Evolutionary conservation across 1,284 basidiomycete species (phyloP).

Genomic region (Singerocomus inundabilis): DNA sequence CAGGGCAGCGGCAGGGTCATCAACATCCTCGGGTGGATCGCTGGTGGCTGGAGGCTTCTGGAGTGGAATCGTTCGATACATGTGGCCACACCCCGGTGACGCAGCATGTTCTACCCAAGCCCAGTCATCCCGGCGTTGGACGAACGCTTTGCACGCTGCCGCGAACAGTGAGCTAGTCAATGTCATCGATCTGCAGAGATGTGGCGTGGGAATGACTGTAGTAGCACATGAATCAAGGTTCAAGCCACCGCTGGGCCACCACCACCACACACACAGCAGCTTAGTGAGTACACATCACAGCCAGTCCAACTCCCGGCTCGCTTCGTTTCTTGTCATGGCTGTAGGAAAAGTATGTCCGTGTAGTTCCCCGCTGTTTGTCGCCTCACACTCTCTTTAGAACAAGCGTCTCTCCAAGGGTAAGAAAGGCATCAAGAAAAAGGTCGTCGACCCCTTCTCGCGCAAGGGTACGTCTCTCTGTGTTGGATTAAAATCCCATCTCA

Average conservation of each 20-base stretch:
- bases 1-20: conserved; percentile 23
- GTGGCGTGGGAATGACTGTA: conserved; percentile 53
- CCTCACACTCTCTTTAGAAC: conserved; percentile 51
- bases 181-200: conserved; percentile 22
- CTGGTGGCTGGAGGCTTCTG: conserved; percentile 1
- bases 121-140: conserved; percentile 47
- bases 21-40: conserved; percentile 27
- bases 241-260: conserved; percentile 39
- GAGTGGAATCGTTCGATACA: conserved; percentile 38
- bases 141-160: conserved; percentile 54
- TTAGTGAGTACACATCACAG: conserved; percentile 40
- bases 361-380: not conserved
- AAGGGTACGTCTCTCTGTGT: conserved; percentile 64
- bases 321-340: conserved; percentile 67
- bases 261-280: conserved; percentile 15
- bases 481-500: conserved; percentile 2
- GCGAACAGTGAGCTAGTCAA: conserved; percentile 58
- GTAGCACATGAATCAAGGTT: conserved; percentile 43
- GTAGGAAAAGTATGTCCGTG: conserved; percentile 77
- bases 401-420: conserved; percentile 99
- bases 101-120: conserved; percentile 54
- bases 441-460: conserved; percentile 99
- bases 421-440: conserved; percentile 99
- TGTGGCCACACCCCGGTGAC: conserved; percentile 46
- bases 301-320: conserved; percentile 51